These are phyloP conservation scores for Halophytophthora batemanensis DNA, from an alignment of 352 stramenopile species.

Conservation along the genomic window DNA sequence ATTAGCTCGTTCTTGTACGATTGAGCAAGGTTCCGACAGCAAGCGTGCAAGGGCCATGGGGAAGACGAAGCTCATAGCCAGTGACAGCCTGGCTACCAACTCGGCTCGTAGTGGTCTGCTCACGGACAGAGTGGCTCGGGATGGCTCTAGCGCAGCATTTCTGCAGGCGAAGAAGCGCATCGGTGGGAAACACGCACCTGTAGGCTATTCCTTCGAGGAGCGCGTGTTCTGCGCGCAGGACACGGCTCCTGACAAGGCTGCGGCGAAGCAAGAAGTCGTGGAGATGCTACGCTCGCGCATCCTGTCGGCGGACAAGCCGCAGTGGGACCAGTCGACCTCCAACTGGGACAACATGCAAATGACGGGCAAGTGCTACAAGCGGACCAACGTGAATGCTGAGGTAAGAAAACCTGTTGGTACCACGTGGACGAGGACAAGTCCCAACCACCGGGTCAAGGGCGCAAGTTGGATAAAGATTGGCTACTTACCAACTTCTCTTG, in stretches of 20 bases:
- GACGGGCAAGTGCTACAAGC: conserved; percentile 71
- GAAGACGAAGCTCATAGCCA: neutral
- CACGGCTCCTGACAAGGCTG: conserved; percentile 49
- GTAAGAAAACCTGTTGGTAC: conserved; percentile 15
- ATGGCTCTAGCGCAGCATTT: conserved; percentile 1
- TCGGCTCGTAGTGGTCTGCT: too few relatives aligned
- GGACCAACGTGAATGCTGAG: conserved; percentile 76
- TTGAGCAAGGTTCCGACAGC: too few relatives aligned
- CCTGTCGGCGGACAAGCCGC: conserved; percentile 44
- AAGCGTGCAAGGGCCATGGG: neutral
- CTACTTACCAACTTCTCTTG: neutral
- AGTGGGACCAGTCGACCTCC: conserved; percentile 65
- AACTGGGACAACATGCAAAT: conserved; percentile 77
- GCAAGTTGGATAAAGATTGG: neutral
- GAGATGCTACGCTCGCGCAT: conserved; percentile 61
- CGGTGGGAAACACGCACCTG: conserved; percentile 45
- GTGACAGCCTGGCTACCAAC: too few relatives aligned
- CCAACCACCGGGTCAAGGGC: too few relatives aligned
- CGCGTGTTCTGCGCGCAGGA: conserved; percentile 66
- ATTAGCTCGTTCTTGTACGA: too few relatives aligned
- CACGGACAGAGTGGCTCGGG: too few relatives aligned
- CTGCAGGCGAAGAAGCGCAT: conserved; percentile 65
- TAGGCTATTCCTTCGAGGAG: conserved; percentile 75
- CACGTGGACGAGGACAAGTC: too few relatives aligned
- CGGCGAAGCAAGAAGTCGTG: conserved; percentile 60